Evolutionary conservation across 176 grass and related monocot genomes (phyloP), one percentile per base, ranked within the genome.

Genomic region (Juncus inflexus): DNA sequence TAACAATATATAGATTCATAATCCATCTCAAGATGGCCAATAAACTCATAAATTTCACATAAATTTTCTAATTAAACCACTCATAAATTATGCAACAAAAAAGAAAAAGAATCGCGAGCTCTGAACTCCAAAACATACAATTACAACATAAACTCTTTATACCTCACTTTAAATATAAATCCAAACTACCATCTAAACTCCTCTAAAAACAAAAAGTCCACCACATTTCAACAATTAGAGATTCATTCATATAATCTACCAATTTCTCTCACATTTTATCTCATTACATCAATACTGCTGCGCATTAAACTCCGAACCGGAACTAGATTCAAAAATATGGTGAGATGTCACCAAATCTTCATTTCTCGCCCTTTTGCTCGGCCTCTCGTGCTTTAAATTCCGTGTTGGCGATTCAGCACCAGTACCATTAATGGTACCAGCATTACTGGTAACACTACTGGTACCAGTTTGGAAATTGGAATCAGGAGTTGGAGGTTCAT

Each of bases 401-500:
- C 60, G 37, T 3, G 49, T 28, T 19, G 91, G 81, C 13, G 87
- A 87, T 39, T 39, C 58, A 19, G 14, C 45, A 35, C 68, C 68
- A 56, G 68, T 60, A 60, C 39, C 38, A 55, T 49, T 52, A 40
- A 55, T 15, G 19, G 19, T 28, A 28, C 19, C 19, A 28, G 19
- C 54, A 14, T 12, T 56, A 15, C 66, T 52, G 56, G 66, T 56
- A 56, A 38, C 35, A 40, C 52, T 55, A 45, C 39, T 12, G 4
- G 35, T 58, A 51, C 84, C 35, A n/a, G 69, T 61, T 16, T 80
- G 81, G 65, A 28, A 82, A 73, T 75, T 85, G 47, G 91, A 96
- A 74, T 96, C 94, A 13, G 89, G 89, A 10, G 94, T 92, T 64
- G 75, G 80, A 45, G 86, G 94, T 40, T 92, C 89, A 43, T 75